A percentile compares a stretch with the other conserved stretches of the same genome.
phyloP scores from a whole-genome alignment of 1,284 basidiomycete species.

The Cryptococcus floricola region DNA sequence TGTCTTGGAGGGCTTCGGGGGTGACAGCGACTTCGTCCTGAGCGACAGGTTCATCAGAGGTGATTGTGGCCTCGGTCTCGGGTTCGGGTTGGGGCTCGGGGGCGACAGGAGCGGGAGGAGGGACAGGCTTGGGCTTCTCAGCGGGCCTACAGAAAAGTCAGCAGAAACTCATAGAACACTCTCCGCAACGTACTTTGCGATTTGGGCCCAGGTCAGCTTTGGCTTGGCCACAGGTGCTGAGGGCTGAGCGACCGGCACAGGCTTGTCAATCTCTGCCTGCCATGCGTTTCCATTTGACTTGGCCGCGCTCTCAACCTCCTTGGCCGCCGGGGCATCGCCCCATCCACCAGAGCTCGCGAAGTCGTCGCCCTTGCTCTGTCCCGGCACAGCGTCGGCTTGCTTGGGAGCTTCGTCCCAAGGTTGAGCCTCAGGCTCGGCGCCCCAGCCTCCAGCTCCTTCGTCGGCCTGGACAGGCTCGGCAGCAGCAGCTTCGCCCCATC shows the following conservation, averaged over 20 bases:
- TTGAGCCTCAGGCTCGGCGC: not conserved
- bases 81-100: conserved; percentile 27
- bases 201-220: conserved; percentile 52
- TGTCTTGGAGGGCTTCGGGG: conserved; percentile 15
- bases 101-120: conserved; percentile 64
- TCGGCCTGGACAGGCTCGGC: conserved; percentile 2
- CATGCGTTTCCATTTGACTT: conserved; percentile 33
- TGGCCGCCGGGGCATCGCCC: conserved; percentile 41
- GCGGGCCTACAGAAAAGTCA: conserved; percentile 23
- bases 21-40: conserved; percentile 18
- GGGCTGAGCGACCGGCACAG: conserved; percentile 20
- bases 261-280: conserved; percentile 36
- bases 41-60: conserved; percentile 26
- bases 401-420: not conserved
- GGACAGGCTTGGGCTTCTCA: conserved; percentile 51
- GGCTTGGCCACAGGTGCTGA: conserved; percentile 33
- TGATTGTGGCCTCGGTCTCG: conserved; percentile 21
- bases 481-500: conserved; percentile 15
- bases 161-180: not conserved
- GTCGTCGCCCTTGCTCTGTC: conserved; percentile 34
- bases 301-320: conserved; percentile 42
- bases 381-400: conserved; percentile 8
- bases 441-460: not conserved
- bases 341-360: conserved; percentile 42
- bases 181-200: conserved; percentile 41